These are phyloP conservation scores for Phytophthora sojae DNA, from an alignment of 352 stramenopile species.

Conservation along the genomic window DNA sequence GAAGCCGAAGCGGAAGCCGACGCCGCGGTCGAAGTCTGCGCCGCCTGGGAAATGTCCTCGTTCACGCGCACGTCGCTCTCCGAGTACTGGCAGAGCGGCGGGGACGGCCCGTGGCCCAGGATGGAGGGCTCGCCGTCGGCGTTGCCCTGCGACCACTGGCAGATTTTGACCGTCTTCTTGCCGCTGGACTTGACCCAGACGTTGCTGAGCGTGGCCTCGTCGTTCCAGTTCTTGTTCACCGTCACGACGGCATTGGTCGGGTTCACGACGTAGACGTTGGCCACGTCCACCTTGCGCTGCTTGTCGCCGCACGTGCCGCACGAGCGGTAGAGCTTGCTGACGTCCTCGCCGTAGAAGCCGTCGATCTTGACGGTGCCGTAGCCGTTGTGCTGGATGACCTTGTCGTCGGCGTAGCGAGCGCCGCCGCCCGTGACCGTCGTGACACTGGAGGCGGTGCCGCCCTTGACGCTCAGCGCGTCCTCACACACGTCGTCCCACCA, in stretches of 20 bases:
- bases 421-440: slow-evolving; percentile 11
- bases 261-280: slow-evolving; percentile 25
- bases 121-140: slow-evolving; percentile 25
- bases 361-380: slow-evolving; percentile 27
- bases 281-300: slow-evolving; percentile 29
- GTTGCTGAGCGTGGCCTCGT: too few relatives aligned
- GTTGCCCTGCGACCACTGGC: slow-evolving; percentile 32
- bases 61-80: neutral
- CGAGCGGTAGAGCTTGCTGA: slow-evolving; percentile 10
- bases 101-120: neutral
- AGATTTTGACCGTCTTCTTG: slow-evolving; percentile 12
- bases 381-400: slow-evolving; percentile 47
- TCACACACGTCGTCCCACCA: neutral
- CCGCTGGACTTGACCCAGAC: slow-evolving; percentile 36
- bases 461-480: neutral
- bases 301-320: slow-evolving; percentile 7
- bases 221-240: slow-evolving; percentile 31
- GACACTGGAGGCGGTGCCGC: too few relatives aligned
- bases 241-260: slow-evolving; percentile 18
- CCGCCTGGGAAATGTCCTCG: slow-evolving; percentile 16
- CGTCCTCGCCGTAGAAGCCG: slow-evolving; percentile 6
- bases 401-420: slow-evolving; percentile 48
- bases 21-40: slow-evolving; percentile 4
- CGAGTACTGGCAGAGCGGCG: neutral
- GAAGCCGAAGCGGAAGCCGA: slow-evolving; percentile 6